Base-by-base conservation (phyloP, 345 rosid genomes). In the Citropsis articulata region DNA sequence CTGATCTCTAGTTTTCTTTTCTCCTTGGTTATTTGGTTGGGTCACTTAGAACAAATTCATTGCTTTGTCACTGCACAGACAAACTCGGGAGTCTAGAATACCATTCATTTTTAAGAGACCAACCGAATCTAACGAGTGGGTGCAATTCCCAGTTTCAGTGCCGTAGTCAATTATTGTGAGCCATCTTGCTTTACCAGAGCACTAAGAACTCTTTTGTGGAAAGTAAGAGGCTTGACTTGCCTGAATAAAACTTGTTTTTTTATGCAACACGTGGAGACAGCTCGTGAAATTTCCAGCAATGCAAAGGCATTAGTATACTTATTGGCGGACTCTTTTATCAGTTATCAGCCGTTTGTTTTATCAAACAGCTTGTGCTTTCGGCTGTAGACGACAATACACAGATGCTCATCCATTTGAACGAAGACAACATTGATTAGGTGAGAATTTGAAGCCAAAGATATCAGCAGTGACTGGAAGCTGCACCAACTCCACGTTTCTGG, bases 121-220 rank as follows among this genome's bases (percentile, higher is more conserved):
- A 74, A 6, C 40, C 0, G 13, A 60, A 38, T 48, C 55, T 35
- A 38, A 14, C 7, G 16, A 40, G 38, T 62, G 27, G 57, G 24
- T 27, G 36, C 31, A 63, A 28, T 42, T 74, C 60, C 53, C 45
- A 22, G 33, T 66, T 35, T 33, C 18, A 35, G 21, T 53, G 57
- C 55, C 27, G 10, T 75, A 21, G 64, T 53, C 78, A 31, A 68
- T 66, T 66, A 12, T 53, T 35, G 53, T 50, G 53, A 65, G 78
- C 66, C 14, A 22, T 7, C 13, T n/a, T 35, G 33, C 50, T 57
- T 56, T 57, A 35, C 22, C 16, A 57, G 36, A 57, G 75, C 59
- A 70, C 36, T 53, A 5, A 50, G 2, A 50, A 53, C 24, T 28
- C 27, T 24, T 22, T 28, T 28, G n/a, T 4, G 12, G 40, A 27